Base-by-base conservation (phyloP, 805 yeast species). In the Lachancea fermentati region DNA sequence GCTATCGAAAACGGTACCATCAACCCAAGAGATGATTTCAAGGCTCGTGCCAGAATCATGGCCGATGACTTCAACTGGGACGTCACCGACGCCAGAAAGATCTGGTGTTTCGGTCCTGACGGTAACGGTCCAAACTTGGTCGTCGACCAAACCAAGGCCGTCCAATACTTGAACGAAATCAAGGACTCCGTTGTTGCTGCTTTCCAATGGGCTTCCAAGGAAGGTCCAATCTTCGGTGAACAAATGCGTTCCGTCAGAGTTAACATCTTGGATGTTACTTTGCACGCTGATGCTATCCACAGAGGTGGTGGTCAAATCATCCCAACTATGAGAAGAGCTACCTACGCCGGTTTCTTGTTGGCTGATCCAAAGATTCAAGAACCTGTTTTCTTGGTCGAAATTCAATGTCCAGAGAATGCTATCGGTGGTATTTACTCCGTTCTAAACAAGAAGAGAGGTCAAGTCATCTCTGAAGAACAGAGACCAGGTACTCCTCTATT, bases 81-180 rank as follows among this genome's bases (percentile, higher is more conserved):
- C 70, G 97, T 93, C 69, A 81, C 96, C 61, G 98, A 91, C 69
- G 98, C 97, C 75, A 89, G 98, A 85, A 91, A 93, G 93, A 93
- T 91, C 69, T 91, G 98, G 98, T 87, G 96, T 85, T 91, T 91
- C 88, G 98, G 98, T 78, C 97, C 98, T 70, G 98, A 91, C 68
- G 97, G 97, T 75, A 81, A 77, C 71, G 98, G 98, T 76, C 89
- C 98, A 66, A 91, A 91, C 79, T 73, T 93, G 67, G 97, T 91
- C 67, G 95, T 91, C 73, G 98, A 91, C 79, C 97, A 89, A 77
- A 91, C 97, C 67, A 91, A 91, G 91, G 98, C 98, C 66, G 97
- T 91, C 52, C 97, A 93, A 79, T 91, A 89, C 88, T 82, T 91
- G 76, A 72, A 78, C 72, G 98, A 91, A 81, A 93, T 93, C 81